Conservation (phyloP, 2,329 filamentous ascomycete species). For the Hymenoscyphus fraxineus region DNA sequence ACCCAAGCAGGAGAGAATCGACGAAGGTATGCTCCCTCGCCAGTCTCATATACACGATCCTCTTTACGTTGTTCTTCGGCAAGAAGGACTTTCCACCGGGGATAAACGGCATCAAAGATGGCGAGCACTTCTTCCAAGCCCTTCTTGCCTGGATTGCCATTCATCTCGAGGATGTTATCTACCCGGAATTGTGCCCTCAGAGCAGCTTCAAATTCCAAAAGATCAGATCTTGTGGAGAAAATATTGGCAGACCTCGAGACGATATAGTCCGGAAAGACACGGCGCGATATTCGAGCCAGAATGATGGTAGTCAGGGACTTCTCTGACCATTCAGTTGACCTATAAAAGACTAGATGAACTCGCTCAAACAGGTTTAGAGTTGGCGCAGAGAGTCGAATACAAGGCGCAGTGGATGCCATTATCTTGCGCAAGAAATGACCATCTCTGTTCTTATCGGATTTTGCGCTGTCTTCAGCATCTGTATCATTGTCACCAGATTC, state of each 20-base stretch:
- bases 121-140: conserved; percentile 65
- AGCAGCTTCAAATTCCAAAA: conserved; percentile 87
- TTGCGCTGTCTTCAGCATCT: conserved; percentile 37
- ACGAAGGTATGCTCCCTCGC: conserved; percentile 84
- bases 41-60: conserved; percentile 69
- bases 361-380: conserved; percentile 83
- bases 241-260: conserved; percentile 88
- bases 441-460: conserved; percentile 55
- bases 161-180: conserved; percentile 78
- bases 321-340: conserved; percentile 95
- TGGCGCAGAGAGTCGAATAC: conserved; percentile 71
- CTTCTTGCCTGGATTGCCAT: conserved; percentile 62
- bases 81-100: conserved; percentile 73
- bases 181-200: conserved; percentile 77
- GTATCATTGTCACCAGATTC: conserved; percentile 43
- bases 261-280: conserved; percentile 86
- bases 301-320: conserved; percentile 95
- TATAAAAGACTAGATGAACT: conserved; percentile 92
- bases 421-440: conserved; percentile 76
- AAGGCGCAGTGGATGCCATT: conserved; percentile 71
- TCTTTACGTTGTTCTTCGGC: conserved; percentile 75
- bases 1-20: conserved; percentile 89
- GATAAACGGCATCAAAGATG: conserved; percentile 70
- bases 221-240: conserved; percentile 68
- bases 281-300: conserved; percentile 79